These are phyloP conservation scores for Pelargonium citronellum DNA, from an alignment of 441 rosid genomes.

Conservation along the genomic window DNA sequence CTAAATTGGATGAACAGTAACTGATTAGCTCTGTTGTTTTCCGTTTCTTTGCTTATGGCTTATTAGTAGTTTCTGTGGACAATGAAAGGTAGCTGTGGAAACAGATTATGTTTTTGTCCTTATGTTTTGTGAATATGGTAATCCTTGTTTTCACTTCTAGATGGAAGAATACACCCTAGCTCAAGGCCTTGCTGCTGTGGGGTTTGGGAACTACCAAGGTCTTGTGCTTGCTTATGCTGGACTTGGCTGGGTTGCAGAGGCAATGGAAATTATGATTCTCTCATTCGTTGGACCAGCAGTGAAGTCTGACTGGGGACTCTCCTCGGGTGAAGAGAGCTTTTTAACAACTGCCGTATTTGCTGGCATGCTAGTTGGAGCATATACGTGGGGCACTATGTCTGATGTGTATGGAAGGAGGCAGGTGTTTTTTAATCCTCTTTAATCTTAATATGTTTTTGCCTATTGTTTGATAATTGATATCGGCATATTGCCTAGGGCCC, in stretches of 20 bases:
- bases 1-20: too few species aligned
- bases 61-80: too few species aligned
- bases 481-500: not conserved
- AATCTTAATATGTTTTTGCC: not conserved
- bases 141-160: slow-evolving; percentile 10
- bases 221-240: slow-evolving; percentile 80
- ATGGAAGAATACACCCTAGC: slow-evolving; percentile 77
- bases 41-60: too few species aligned
- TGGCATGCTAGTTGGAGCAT: slow-evolving; percentile 88
- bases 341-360: slow-evolving; percentile 74
- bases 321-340: slow-evolving; percentile 64
- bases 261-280: slow-evolving; percentile 97
- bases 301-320: slow-evolving; percentile 61
- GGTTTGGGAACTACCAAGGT: slow-evolving; percentile 79
- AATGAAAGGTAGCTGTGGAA: too few species aligned
- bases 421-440: not conserved
- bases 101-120: not conserved
- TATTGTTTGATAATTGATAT: not conserved
- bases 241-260: slow-evolving; percentile 89
- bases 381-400: slow-evolving; percentile 82
- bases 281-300: slow-evolving; percentile 87
- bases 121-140: not conserved
- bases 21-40: too few species aligned
- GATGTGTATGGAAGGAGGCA: slow-evolving; percentile 82
- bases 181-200: slow-evolving; percentile 67